A percentile compares a stretch with the other conserved stretches of the same genome.
Evolutionary conservation across 2,329 filamentous ascomycete species (phyloP).

Genomic region (Colletotrichum tanaceti): DNA sequence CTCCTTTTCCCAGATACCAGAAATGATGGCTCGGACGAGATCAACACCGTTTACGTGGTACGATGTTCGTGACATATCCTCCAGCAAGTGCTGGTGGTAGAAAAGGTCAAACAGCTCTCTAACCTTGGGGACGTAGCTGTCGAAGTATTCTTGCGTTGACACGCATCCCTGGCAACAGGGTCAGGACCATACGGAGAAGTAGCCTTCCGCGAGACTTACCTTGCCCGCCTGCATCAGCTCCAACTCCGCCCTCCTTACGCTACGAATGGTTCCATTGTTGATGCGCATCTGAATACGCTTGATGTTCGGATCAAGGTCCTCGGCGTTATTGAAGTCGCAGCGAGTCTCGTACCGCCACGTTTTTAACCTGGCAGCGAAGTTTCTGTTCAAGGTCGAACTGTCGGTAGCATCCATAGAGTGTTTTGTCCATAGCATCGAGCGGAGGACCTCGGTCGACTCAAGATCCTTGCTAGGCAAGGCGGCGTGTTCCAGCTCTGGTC

Average conservation of each 20-base stretch:
- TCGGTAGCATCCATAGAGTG: constrained; percentile 53
- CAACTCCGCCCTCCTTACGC: constrained; percentile 61
- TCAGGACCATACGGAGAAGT: constrained; percentile 38
- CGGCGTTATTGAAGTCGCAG: constrained; percentile 49
- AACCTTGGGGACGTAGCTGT: constrained; percentile 55
- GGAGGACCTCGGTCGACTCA: constrained; percentile 49
- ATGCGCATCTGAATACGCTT: constrained; percentile 51
- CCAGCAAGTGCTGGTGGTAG: constrained; percentile 47
- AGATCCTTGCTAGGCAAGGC: constrained; percentile 50
- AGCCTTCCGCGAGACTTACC: constrained; percentile 49
- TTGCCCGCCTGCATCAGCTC: constrained; percentile 64
- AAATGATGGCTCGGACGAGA: constrained; percentile 56
- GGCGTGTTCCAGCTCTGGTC: constrained; percentile 60
- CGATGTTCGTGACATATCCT: constrained; percentile 48
- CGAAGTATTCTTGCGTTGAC: constrained; percentile 52
- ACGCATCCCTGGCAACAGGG: constrained; percentile 51
- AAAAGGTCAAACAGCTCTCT: constrained; percentile 57
- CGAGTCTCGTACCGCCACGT: constrained; percentile 53
- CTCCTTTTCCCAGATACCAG: constrained; percentile 41
- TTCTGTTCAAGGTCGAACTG: constrained; percentile 44
- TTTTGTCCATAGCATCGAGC: constrained; percentile 56
- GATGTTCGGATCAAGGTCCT: constrained; percentile 50
- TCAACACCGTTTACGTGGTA: constrained; percentile 58
- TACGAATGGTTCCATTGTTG: constrained; percentile 51
- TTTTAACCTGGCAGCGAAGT: constrained; percentile 51